Percentiles rank a stretch among this genome's conserved stretches.
phyloP scores from a whole-genome alignment of 495 filamentous ascomycete genomes.

The Neurospora tetraspora region DNA sequence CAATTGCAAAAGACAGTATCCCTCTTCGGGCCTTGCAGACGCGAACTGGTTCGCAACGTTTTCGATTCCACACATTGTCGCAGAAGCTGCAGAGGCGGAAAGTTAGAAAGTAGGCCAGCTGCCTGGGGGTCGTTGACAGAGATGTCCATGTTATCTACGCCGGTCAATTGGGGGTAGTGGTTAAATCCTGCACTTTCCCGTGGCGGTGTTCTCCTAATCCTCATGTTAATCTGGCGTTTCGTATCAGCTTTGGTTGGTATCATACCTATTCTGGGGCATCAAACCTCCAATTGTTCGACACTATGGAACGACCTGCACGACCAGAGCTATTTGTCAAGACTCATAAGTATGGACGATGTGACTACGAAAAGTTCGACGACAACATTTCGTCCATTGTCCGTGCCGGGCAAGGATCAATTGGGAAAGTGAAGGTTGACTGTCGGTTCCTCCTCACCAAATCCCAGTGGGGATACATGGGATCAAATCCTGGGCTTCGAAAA shows the following conservation, averaged over 20 bases:
- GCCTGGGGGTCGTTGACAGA: background rate
- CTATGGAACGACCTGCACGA: background rate
- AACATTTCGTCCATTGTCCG: background rate
- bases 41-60: background rate
- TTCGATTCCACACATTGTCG: background rate
- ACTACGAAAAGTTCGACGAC: background rate
- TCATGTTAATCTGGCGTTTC: background rate
- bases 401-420: conserved; percentile 2
- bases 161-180: background rate
- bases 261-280: background rate
- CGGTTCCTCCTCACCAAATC: conserved; percentile 25
- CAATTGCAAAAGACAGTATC: background rate
- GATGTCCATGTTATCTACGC: background rate
- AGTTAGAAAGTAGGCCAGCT: background rate
- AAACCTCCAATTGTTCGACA: background rate
- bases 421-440: conserved; percentile 20
- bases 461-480: conserved; percentile 22
- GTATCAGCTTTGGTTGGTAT: background rate
- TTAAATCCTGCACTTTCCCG: background rate
- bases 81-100: background rate
- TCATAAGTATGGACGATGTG: background rate
- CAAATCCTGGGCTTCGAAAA: background rate
- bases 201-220: background rate
- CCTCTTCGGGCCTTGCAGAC: background rate
- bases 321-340: background rate